These are phyloP conservation scores for Xylaria grammica DNA, from an alignment of 495 filamentous ascomycete genomes.

Conservation along the genomic window DNA sequence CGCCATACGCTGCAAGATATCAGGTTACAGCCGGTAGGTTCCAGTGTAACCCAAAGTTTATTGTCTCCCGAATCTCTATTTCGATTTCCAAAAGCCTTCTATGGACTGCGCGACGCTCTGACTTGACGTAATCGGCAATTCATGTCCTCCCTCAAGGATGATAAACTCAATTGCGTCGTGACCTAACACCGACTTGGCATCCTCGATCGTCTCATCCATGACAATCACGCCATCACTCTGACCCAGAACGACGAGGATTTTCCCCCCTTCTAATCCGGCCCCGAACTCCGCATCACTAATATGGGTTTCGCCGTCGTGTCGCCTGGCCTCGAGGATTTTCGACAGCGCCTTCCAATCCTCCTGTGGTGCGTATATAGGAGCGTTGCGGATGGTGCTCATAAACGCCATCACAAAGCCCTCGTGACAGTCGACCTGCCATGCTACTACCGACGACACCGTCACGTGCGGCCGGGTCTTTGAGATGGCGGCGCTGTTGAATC, in stretches of 20 bases:
- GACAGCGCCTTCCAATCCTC: conserved; percentile 64
- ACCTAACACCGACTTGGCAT: conserved; percentile 49
- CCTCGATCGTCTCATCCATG: conserved; percentile 57
- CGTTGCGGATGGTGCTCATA: conserved; percentile 52
- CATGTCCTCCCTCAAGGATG: conserved; percentile 55
- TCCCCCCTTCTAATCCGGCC: conserved; percentile 51
- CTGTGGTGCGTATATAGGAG: conserved; percentile 55
- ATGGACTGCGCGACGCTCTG: conserved; percentile 46
- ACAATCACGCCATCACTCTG: conserved; percentile 60
- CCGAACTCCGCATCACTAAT: not conserved
- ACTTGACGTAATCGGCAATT: conserved; percentile 52
- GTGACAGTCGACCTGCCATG: conserved; percentile 61
- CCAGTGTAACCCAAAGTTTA: not conserved
- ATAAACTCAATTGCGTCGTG: conserved; percentile 51
- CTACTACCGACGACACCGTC: conserved; percentile 45
- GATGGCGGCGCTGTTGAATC: conserved; percentile 50
- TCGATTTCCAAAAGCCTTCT: conserved; percentile 43
- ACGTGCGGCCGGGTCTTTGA: conserved; percentile 39
- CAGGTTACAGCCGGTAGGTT: not conserved
- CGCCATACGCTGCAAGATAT: not conserved
- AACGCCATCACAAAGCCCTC: conserved; percentile 60
- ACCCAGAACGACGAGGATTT: conserved; percentile 57
- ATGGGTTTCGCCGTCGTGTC: conserved; percentile 34
- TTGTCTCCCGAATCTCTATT: not conserved
- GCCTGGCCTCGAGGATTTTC: conserved; percentile 49